Base-by-base conservation (phyloP, 108 stramenopile species). In the Tribonema minus region DNA sequence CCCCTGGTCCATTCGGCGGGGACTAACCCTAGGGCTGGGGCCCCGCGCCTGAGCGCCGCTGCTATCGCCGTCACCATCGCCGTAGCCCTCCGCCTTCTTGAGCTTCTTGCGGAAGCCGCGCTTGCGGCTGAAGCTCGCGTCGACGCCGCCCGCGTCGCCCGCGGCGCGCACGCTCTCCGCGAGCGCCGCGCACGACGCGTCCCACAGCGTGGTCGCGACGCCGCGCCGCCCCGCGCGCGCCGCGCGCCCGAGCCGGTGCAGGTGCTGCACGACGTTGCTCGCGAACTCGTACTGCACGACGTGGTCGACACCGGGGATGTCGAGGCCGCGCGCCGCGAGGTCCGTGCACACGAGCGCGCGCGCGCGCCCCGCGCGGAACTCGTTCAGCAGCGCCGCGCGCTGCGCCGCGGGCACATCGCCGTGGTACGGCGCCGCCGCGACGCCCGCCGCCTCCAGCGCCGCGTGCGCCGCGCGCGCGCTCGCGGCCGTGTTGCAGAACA, bases 391-490 rank as follows among this genome's bases (percentile, higher is more conserved):
- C 61, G 86, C 82, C 60, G 90, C 71, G 81, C 94, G 89, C 74
- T 95, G 92, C 5, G 77, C 76, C 68, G 92, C 73, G 28, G 84
- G 74, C 23, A 92, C 77, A 37, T 92, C 90, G 67, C 93, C 92
- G 83, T 95, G 95, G 82, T 91, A 95, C 2, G 89, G 86, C 15
- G 92, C 87, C 27, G 91, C 87, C 12, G 82, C 67, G 38, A 95
- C 72, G 12, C 93, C 95, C 29, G 88, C 92, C 26, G 71, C 67
- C 1, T 37, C 61, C 23, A 84, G 81, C 20, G 68, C 71, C 46
- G 29, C 70, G 25, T 41, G 9, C 38, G 75, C 76, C 15, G 25
- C 31, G 69, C 41, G 58, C 28, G 39, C 3, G 46, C 26, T 3
- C 58, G 75, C 40, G 0, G 71, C 82, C 4, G 74, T 83, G 62